These are phyloP conservation scores for Neonectria sp. DNA, from an alignment of 2,329 filamentous ascomycete genomes.

Conservation along the genomic window DNA sequence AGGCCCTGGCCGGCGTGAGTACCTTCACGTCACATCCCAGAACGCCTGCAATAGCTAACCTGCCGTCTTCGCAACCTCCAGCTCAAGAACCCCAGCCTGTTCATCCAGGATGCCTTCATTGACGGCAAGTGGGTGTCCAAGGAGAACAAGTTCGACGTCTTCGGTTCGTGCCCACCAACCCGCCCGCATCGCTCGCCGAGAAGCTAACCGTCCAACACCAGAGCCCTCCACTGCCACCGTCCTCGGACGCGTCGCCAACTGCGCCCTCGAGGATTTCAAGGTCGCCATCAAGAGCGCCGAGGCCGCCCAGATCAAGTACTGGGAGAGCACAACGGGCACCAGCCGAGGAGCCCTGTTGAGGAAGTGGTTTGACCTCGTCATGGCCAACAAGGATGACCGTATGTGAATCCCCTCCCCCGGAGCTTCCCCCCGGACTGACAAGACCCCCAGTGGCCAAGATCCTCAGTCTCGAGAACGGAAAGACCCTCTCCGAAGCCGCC, in stretches of 20 bases:
- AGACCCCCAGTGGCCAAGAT: conserved; percentile 52
- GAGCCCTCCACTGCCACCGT: conserved; percentile 48
- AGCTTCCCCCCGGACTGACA: conserved; percentile 12
- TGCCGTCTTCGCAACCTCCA: conserved; percentile 17
- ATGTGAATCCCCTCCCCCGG: conserved; percentile 19
- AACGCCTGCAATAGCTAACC: conserved; percentile 31
- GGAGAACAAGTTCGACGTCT: conserved; percentile 49
- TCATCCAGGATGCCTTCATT: conserved; percentile 49
- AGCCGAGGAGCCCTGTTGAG: conserved; percentile 48
- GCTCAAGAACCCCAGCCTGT: conserved; percentile 48
- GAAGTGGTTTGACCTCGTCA: conserved; percentile 48
- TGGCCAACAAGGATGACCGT: conserved; percentile 48
- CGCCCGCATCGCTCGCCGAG: background rate
- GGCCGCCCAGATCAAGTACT: conserved; percentile 44
- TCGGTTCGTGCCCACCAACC: conserved; percentile 36
- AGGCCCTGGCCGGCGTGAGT: conserved; percentile 46
- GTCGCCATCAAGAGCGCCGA: conserved; percentile 47
- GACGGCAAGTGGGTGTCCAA: conserved; percentile 48
- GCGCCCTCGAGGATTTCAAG: conserved; percentile 47
- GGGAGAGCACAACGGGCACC: conserved; percentile 46
- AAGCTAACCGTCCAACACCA: conserved; percentile 27
- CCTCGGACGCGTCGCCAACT: conserved; percentile 47
- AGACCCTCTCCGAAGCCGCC: conserved; percentile 67
- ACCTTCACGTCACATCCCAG: background rate
- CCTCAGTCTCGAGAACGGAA: conserved; percentile 67